These are phyloP conservation scores for Euphorbia lathyris DNA, from an alignment of 345 rosid species.

Conservation along the genomic window DNA sequence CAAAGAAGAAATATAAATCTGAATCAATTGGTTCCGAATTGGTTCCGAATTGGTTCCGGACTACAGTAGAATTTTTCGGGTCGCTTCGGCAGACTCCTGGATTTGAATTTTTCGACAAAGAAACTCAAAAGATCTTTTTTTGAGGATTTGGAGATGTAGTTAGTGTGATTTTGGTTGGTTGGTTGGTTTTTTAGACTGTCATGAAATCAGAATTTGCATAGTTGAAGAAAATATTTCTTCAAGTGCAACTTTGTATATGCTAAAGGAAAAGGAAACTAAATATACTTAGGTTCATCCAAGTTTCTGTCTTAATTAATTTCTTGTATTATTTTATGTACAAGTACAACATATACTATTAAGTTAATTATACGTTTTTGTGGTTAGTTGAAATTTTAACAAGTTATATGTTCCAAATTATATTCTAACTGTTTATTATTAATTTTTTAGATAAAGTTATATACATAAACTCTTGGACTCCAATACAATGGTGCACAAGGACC, in stretches of 20 bases:
- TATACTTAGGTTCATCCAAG: slow-evolving; percentile 13
- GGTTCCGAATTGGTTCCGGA: too few relatives aligned
- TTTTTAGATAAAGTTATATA: too few relatives aligned
- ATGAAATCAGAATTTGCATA: slow-evolving; percentile 23
- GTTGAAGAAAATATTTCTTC: slow-evolving; percentile 19
- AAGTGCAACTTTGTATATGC: slow-evolving; percentile 22
- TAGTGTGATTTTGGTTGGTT: slow-evolving; percentile 16
- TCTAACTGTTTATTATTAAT: too few relatives aligned
- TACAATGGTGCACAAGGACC: too few relatives aligned
- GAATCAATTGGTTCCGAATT: neutral
- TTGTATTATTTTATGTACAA: slow-evolving; percentile 20
- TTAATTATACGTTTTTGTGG: neutral
- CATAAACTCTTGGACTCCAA: too few relatives aligned
- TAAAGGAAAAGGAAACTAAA: slow-evolving; percentile 1
- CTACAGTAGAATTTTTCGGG: too few relatives aligned
- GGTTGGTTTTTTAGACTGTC: slow-evolving; percentile 15
- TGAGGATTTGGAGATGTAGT: slow-evolving; percentile 24
- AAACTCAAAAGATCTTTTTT: too few relatives aligned
- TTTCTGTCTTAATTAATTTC: slow-evolving; percentile 21
- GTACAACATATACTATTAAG: neutral
- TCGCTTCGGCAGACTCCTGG: too few relatives aligned
- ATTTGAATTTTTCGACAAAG: too few relatives aligned
- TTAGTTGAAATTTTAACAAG: neutral
- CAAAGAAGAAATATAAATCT: slow-evolving; percentile 23
- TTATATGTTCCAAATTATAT: neutral